phyloP scores from a whole-genome alignment of 345 rosid genomes.

The Sisymbrium altissimum region DNA sequence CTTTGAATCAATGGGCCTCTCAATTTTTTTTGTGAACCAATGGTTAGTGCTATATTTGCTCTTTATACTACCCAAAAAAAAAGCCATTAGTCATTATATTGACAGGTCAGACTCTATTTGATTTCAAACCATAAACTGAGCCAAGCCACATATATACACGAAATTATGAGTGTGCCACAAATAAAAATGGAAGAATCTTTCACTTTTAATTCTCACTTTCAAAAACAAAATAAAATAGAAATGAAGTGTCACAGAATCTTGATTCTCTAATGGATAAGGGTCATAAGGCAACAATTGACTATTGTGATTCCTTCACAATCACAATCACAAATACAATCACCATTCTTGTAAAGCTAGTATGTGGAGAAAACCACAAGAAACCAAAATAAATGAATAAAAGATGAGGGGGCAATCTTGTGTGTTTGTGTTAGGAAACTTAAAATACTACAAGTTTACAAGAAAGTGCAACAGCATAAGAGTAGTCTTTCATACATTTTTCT shows the following conservation, averaged over 20 bases:
- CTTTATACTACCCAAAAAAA: neutral
- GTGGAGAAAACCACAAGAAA: neutral
- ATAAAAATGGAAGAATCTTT: neutral
- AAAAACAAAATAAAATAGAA: neutral
- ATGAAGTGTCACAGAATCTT: slow-evolving; percentile 6
- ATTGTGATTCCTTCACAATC: neutral
- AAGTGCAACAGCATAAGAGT: neutral
- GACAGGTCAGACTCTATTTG: neutral
- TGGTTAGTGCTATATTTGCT: neutral
- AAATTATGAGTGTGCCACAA: neutral
- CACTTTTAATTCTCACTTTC: neutral
- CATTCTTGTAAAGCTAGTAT: neutral
- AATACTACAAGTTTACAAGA: neutral
- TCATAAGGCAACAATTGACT: neutral
- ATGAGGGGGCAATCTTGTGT: neutral
- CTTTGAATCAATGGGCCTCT: neutral
- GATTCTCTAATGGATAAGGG: slow-evolving; percentile 9
- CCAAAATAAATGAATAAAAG: neutral
- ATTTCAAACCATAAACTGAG: neutral
- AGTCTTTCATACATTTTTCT: neutral
- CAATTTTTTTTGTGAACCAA: neutral
- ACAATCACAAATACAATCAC: neutral
- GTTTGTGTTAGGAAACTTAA: neutral
- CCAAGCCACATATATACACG: neutral
- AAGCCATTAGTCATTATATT: neutral